Evolutionary conservation across 495 filamentous ascomycete genomes (phyloP), one percentile per base, ranked within the genome.

Genomic region (Letharia columbiana): DNA sequence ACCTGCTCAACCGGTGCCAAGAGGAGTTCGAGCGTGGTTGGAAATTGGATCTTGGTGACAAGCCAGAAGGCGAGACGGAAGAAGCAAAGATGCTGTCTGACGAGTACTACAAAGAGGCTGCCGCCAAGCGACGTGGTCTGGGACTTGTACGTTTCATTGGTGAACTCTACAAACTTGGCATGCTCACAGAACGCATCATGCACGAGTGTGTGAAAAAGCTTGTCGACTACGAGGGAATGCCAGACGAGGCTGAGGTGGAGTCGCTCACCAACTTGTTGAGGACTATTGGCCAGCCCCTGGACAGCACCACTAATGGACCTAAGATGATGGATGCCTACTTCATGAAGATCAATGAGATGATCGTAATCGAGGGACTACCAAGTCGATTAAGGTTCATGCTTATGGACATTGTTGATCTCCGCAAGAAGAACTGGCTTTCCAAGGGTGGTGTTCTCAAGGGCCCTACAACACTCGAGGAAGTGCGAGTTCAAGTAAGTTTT

Each of bases 131-230:
- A 77, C 89, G 91, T 75, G 94, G 94, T 78, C 87, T 99, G 68
- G 94, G 94, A 86, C 83, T 99, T 62, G 92, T 99, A 70, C 92
- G 97, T 77, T 98, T 99, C 80, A 99, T 99, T 76, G 94, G 94
- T 79, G 94, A 98, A 75, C 86, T 98, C 47, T 98, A 94, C 86
- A 98, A 98, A 82, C 85, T 98, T 67, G 86, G 87, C 71, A 99
- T 99, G 94, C 84, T 99, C 77, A 99, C 94, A 59, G 89, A 96
- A 75, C 91, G 92, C 77, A 98, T 98, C 80, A 98, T 99, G 94
- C 95, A 98, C 80, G 91, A 97, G 79, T 99, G 94, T 83, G 91
- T 98, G 17, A 87, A 90, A 81, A 96, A 96, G 77, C 82, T 98
- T 62, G 90, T 98, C 62, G 93, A 99, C 76, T 97, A 95, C 76